Conservation (phyloP, 768 basidiomycete genomes). For the Paxillus ammoniavirescens region DNA sequence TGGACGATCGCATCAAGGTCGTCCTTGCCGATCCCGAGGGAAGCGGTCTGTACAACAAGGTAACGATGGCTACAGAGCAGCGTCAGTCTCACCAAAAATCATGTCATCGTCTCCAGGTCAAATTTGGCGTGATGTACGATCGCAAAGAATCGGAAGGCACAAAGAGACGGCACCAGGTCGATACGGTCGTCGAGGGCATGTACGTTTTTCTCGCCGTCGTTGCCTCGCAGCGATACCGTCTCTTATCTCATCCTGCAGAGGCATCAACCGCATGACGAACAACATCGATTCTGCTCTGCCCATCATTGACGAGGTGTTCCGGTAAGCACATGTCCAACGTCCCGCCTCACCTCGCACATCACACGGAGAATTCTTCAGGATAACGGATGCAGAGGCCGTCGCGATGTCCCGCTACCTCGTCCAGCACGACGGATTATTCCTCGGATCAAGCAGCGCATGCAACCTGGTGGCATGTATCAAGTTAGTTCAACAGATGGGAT, state of each 20-base stretch:
- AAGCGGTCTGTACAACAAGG: conserved; percentile 94
- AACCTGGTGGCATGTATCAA: conserved; percentile 93
- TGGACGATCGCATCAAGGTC: conserved; percentile 62
- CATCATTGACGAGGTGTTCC: conserved; percentile 86
- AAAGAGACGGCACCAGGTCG: conserved; percentile 90
- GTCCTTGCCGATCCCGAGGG: conserved; percentile 91
- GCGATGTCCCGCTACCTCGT: conserved; percentile 95
- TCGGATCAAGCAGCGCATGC: conserved; percentile 95
- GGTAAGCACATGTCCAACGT: conserved; percentile 41
- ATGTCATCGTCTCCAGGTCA: conserved; percentile 49
- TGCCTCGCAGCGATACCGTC: not conserved
- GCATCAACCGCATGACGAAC: conserved; percentile 89
- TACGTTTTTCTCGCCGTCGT: conserved; percentile 31
- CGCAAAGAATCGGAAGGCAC: conserved; percentile 91
- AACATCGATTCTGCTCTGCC: conserved; percentile 86
- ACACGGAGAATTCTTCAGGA: conserved; percentile 41
- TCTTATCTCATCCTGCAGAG: conserved; percentile 43
- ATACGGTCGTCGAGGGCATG: conserved; percentile 95
- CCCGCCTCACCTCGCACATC: not conserved
- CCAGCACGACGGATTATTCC: conserved; percentile 85
- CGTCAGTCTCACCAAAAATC: not conserved
- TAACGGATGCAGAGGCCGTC: conserved; percentile 92
- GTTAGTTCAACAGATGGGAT: conserved; percentile 66
- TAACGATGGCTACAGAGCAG: conserved; percentile 19
- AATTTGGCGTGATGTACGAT: conserved; percentile 94